Evolutionary conservation across 2,329 filamentous ascomycete genomes (phyloP).

Genomic region (Cercospora sp.): DNA sequence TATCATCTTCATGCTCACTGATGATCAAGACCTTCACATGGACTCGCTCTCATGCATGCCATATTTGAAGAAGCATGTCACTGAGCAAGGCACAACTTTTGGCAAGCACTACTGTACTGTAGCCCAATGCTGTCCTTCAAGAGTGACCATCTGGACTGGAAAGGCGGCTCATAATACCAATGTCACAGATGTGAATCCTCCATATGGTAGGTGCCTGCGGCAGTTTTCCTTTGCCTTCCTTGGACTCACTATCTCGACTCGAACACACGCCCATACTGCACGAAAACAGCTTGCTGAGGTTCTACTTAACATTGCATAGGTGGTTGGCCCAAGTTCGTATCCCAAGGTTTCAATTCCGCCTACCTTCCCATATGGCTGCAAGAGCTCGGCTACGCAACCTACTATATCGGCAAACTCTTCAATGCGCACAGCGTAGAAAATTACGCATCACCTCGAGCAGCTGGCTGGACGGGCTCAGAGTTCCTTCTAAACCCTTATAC

Average conservation of each 20-base stretch:
- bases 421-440: constrained; percentile 64
- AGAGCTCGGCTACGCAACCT: constrained; percentile 66
- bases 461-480: constrained; percentile 60
- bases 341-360: constrained; percentile 64
- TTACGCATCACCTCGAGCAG: constrained; percentile 59
- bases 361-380: constrained; percentile 74
- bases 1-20: constrained; percentile 67
- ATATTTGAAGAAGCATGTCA: constrained; percentile 57
- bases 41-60: constrained; percentile 64
- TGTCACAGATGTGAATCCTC: constrained; percentile 60
- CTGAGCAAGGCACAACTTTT: constrained; percentile 61
- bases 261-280: background rate
- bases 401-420: constrained; percentile 73
- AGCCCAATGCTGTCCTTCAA: constrained; percentile 66
- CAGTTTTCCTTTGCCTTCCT: background rate
- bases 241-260: background rate
- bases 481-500: constrained; percentile 60
- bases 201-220: constrained; percentile 49
- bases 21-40: constrained; percentile 66
- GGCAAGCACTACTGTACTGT: constrained; percentile 66
- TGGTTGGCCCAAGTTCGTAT: constrained; percentile 67
- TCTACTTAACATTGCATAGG: constrained; percentile 36
- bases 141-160: constrained; percentile 66
- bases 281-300: background rate
- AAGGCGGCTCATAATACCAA: constrained; percentile 70